Base-by-base conservation (phyloP, 768 basidiomycete genomes). In the Boletus rubescentipes region DNA sequence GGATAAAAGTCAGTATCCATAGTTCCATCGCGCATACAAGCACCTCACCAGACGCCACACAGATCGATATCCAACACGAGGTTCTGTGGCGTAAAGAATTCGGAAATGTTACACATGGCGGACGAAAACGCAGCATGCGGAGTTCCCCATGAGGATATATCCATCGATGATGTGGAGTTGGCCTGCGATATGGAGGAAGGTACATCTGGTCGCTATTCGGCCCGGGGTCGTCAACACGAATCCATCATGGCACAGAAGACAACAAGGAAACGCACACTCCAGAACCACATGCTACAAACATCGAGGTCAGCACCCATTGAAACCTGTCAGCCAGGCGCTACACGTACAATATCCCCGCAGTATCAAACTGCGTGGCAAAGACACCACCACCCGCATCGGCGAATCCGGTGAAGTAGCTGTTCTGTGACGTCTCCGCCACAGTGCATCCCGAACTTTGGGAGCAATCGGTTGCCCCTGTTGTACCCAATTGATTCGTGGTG, bases 281-380 rank as follows among this genome's bases (percentile, higher is more conserved):
- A 80, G 58, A 74, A 80, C 78, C 78, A 79, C 36, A 80, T 77
- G 48, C 77, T 78, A 49, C 16, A 10, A 12, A 30, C 1, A 29
- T 14, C 18, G 23, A 47, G 4, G 21, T 63, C 43, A 63, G 46
- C 5, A 37, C n/a, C 12, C 20, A 43, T 6, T 15, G 18, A 38
- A 41, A 36, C 12, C 2, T 5, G 3, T 18, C 31, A 18, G 20
- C 38, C 45, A 39, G 23, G 20, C 9, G 20, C 34, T n/a, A 35
- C 31, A 64, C 78, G 65, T 58, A 78, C 75, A 67, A 79, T 36
- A 82, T 73, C 18, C 81, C 86, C 1, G 77, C 66, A 7, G 75
- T 72, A 46, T 87, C 87, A 56, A 88, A 84, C 60, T 88, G 86
- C 4, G 85, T 77, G 3, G 87, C 87, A 68, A 75, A 92, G 1